Evolutionary conservation across 2,329 filamentous ascomycete genomes (phyloP), one percentile per base, ranked within the genome.

Genomic region (Exophiala dermatitidis): DNA sequence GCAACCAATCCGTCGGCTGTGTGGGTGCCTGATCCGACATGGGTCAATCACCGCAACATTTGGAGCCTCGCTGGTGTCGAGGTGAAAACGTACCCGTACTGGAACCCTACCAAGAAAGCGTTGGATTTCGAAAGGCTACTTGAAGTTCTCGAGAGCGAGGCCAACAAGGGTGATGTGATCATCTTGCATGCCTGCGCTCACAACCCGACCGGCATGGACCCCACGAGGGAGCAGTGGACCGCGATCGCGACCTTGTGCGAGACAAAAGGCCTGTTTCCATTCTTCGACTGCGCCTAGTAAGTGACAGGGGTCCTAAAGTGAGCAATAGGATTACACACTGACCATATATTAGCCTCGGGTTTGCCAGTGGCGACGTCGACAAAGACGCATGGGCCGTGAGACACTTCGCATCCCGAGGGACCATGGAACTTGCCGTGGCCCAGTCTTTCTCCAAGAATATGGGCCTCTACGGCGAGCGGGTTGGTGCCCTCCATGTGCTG

Each of bases 151-250:
- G 42, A 45, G 2, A 4, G 3, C 28, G 42, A 45, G 42, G 42
- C 42, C 4, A 29, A 31, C 29, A 29, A 45, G 29, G 32, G 32
- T 8, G 42, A 45, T 26, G 42, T 45, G n/a, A 29, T 45, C 28
- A 10, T 45, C 10, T 29, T 45, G 28, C 42, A 45, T 10, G 42
- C 42, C 5, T 45, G 42, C 32, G 42, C 42, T 33, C 42, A 45
- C 42, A 45, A 45, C 28, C 42, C 42, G 4, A 45, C 42, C 42
- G 42, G 42, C n/a, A 31, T 45, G 10, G 42, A 45, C 29, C 42
- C 42, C 9, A 45, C 42, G 5, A 26, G n/a, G 5, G 28, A 4
- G 29, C 42, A 45, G 12, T 45, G 42, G 42, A n/a, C 31, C 9
- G 28, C 10, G 3, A 26, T 45, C 4, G 42, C 42, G 5, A 5